phyloP scores from a whole-genome alignment of 139 green algal genomes.

The Ostreobium quekettii region DNA sequence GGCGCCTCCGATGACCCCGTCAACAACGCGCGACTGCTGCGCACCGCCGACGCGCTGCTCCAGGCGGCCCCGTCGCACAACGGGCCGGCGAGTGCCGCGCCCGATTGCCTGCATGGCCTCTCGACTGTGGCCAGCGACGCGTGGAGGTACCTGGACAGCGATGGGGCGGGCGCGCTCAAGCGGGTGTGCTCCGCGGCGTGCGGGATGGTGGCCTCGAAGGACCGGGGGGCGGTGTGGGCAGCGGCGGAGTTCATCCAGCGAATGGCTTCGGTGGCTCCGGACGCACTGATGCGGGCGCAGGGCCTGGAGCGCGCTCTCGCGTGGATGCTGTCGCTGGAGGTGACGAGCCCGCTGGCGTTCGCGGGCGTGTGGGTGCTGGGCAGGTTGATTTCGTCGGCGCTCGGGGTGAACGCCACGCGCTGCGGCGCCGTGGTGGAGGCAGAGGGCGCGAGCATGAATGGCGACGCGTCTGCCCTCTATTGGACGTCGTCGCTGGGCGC shows the following conservation, averaged over 20 bases:
- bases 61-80: too few species aligned
- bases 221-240: neutral
- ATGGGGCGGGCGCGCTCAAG: neutral
- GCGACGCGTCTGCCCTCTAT: neutral
- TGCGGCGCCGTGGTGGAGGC: neutral
- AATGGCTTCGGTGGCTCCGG: neutral
- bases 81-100: too few species aligned
- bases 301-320: neutral
- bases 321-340: neutral
- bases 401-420: neutral
- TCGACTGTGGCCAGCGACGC: too few species aligned
- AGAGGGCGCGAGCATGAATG: neutral
- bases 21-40: too few species aligned
- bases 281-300: neutral
- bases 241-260: neutral
- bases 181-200: neutral
- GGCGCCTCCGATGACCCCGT: too few species aligned
- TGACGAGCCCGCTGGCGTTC: neutral
- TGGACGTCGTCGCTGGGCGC: neutral
- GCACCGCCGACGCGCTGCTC: too few species aligned
- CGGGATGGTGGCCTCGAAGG: neutral
- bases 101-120: too few species aligned
- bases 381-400: neutral
- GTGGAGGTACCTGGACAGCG: neutral
- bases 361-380: neutral